Evolutionary conservation across 75 land plant species (phyloP).

Genomic region (Pinus taeda): DNA sequence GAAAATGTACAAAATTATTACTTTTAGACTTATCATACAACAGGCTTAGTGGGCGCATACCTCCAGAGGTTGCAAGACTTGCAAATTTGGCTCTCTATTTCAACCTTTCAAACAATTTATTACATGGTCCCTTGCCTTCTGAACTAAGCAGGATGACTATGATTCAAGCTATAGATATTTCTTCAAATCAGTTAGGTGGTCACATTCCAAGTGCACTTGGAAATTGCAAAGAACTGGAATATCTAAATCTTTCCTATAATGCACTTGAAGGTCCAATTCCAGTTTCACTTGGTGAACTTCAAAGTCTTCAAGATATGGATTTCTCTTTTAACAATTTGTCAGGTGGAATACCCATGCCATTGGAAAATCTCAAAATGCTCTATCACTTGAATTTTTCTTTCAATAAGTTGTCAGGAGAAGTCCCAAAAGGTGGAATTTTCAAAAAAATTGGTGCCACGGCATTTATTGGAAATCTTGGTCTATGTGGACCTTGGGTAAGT

Average conservation of each 20-base stretch:
- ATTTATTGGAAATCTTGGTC: no score
- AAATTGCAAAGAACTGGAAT: conserved; percentile 11
- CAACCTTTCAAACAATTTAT: no score
- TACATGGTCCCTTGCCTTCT: neutral
- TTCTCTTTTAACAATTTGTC: no score
- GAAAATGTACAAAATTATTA: neutral
- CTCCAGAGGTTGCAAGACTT: neutral
- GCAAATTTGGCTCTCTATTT: no score
- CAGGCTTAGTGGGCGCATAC: neutral
- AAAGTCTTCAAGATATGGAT: no score
- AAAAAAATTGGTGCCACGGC: no score
- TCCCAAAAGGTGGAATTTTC: no score
- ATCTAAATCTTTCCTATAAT: conserved; percentile 16
- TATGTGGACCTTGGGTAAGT: no score
- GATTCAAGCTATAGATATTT: conserved; percentile 22
- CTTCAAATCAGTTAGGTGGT: conserved; percentile 18
- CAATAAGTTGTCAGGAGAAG: no score
- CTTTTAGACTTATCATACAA: neutral
- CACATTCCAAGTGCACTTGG: conserved; percentile 13
- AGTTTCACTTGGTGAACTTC: neutral
- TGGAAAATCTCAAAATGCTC: no score
- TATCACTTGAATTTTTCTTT: no score
- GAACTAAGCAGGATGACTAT: conserved; percentile 14
- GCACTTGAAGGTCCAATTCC: conserved; percentile 14
- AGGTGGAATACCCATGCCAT: no score